Base-by-base conservation (phyloP, 1,139 yeast genomes). In the Kodamaea fungicola region DNA sequence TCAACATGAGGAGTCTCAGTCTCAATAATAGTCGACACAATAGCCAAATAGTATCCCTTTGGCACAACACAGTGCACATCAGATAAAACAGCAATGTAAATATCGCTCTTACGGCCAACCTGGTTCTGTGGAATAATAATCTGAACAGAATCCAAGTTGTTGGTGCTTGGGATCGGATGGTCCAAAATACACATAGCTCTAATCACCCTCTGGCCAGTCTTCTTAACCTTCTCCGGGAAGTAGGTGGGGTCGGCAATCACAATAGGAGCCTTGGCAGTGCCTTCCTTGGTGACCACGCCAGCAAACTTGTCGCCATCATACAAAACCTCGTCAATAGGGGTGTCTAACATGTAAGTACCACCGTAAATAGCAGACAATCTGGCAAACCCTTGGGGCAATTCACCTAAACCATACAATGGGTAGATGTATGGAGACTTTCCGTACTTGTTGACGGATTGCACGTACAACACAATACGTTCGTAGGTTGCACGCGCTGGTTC, bases 201-300 rank as follows among this genome's bases (percentile, higher is more conserved):
- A 48, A 92, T 89, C 37, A 94, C 96, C 56, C 75, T 81, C 50
- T 83, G 80, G 26, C 96, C 97, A 4, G 92, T 82, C 59, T 86
- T 79, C 58, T 78, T 74, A 42, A 92, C 97, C 63, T 80, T 83
- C 32, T 83, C 87, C 2, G 97, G 97, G 80, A 92, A 92, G 60
- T 92, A 92, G 10, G 98, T 92, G 42, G 99, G 99, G 61, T 92
- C 99, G 26, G 97, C 97, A 67, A 92, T 89, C 30, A 92, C 95
- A 45, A 89, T 71, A 48, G 96, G 96, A 1, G 98, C 96, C 54
- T 78, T 83, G 24, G 96, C 97, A 30, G 75, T 76, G 48, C 96
- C 97, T 52, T 89, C 95, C 45, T 90, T 94, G 36, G 97, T 85
- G 50, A 80, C 78, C 38, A 92, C 95, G 39, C 97, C 97, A 28